A percentile compares a stretch with the other conserved stretches of the same genome.
Evolutionary conservation across 495 filamentous ascomycete species (phyloP).

Genomic region (Pyrenula aspistea): DNA sequence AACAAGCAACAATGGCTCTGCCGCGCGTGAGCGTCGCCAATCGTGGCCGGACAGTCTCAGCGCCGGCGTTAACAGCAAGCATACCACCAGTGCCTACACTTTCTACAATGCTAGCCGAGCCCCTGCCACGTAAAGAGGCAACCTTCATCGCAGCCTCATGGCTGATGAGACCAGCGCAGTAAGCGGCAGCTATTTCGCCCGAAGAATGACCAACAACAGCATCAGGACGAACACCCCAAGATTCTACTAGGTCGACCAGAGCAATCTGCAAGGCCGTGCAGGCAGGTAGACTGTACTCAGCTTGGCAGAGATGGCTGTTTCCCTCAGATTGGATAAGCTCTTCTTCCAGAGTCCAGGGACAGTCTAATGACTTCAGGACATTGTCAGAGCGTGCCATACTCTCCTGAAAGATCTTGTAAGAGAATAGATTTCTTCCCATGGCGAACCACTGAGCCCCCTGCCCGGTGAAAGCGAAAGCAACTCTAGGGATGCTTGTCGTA

Average conservation of each 20-base stretch:
- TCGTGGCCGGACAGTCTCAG: slow-evolving; percentile 25
- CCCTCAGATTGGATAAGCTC: neutral
- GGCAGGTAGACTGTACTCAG: slow-evolving; percentile 5
- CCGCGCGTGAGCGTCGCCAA: neutral
- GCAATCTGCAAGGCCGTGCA: slow-evolving; percentile 18
- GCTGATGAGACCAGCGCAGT: neutral
- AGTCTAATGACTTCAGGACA: neutral
- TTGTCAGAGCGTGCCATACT: neutral
- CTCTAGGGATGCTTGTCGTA: slow-evolving; percentile 3
- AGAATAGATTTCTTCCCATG: slow-evolving; percentile 15
- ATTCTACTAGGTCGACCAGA: slow-evolving; percentile 18
- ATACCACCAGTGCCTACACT: slow-evolving; percentile 3
- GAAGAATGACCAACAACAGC: slow-evolving; percentile 27
- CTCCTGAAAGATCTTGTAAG: neutral
- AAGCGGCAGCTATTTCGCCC: slow-evolving; percentile 28
- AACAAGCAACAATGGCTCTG: neutral
- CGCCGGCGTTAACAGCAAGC: slow-evolving; percentile 10
- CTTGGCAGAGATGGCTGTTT: slow-evolving; percentile 3
- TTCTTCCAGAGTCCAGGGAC: neutral
- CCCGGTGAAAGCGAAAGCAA: slow-evolving; percentile 26
- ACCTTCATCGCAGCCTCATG: slow-evolving; percentile 1
- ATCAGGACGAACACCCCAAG: slow-evolving; percentile 12
- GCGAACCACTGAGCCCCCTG: slow-evolving; percentile 24
- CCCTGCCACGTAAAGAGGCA: slow-evolving; percentile 2
- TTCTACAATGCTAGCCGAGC: neutral